These are phyloP conservation scores for Nissolia schottii DNA, from an alignment of 306 rosid genomes.

Conservation along the genomic window DNA sequence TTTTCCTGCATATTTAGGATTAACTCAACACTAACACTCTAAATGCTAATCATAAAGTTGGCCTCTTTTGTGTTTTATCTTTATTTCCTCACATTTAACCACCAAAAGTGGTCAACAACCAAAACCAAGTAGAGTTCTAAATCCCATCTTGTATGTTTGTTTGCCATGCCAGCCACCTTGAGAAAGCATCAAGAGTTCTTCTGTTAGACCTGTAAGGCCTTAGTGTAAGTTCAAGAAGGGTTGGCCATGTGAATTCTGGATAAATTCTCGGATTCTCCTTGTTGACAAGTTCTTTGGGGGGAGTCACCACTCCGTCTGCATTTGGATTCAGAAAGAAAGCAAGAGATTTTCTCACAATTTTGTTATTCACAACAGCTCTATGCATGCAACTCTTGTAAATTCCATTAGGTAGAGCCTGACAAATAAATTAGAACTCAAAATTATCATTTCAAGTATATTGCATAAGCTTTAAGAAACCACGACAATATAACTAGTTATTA, in stretches of 20 bases:
- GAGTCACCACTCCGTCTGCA: conserved; percentile 47
- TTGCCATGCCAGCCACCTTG: conserved; percentile 37
- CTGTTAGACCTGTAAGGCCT: conserved; percentile 58
- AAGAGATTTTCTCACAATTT: conserved; percentile 60
- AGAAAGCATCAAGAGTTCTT: conserved; percentile 61
- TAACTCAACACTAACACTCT: conserved; percentile 31
- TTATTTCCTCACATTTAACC: conserved; percentile 23
- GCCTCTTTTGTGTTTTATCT: conserved; percentile 17
- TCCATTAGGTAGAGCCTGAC: conserved; percentile 84
- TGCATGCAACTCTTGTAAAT: conserved; percentile 79
- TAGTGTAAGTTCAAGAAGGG: conserved; percentile 61
- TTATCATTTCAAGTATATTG: background rate
- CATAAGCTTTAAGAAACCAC: background rate
- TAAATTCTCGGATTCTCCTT: conserved; percentile 47
- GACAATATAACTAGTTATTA: background rate
- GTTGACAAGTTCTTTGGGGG: conserved; percentile 51
- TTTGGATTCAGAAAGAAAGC: conserved; percentile 75
- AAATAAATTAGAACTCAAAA: background rate
- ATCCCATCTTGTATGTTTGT: too few relatives aligned
- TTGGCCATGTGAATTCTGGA: conserved; percentile 76
- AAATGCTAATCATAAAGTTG: conserved; percentile 20
- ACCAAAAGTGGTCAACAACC: conserved; percentile 23
- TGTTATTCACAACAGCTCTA: conserved; percentile 72
- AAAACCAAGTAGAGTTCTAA: background rate
- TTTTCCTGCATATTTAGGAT: conserved; percentile 7